Evolutionary conservation across 148 eudicot species (phyloP).

Genomic region (Talinum fruticosum): DNA sequence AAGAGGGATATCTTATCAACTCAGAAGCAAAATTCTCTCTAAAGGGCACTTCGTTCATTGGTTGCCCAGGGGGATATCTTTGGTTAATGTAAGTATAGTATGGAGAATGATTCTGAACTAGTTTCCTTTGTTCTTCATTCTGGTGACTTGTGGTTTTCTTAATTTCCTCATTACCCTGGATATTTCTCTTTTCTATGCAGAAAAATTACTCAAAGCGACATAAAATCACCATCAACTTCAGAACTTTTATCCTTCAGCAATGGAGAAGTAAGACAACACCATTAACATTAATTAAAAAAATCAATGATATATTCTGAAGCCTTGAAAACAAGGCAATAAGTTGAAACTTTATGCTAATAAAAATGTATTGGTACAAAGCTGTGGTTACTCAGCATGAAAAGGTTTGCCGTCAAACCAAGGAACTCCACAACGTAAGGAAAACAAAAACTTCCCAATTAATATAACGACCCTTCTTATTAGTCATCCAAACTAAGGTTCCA

Average conservation of each 20-base stretch:
- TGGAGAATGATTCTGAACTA: background rate
- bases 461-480: background rate
- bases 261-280: background rate
- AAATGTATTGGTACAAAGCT: background rate
- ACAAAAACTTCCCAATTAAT: background rate
- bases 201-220: background rate
- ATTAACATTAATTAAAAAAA: background rate
- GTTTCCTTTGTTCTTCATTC: background rate
- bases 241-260: background rate
- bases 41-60: background rate
- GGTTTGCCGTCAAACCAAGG: background rate
- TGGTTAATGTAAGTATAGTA: background rate
- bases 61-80: background rate
- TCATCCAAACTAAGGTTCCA: background rate
- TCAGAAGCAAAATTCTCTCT: background rate
- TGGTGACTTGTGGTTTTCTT: background rate
- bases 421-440: background rate
- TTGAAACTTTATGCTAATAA: background rate
- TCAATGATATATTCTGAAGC: background rate
- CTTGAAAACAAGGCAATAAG: slow-evolving; percentile 1
- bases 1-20: background rate
- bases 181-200: background rate
- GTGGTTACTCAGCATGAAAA: background rate
- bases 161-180: background rate
- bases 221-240: background rate